Evolutionary conservation across 345 rosid genomes (phyloP), one percentile per base, ranked within the genome.

Genomic region (Eucalyptus regnans): DNA sequence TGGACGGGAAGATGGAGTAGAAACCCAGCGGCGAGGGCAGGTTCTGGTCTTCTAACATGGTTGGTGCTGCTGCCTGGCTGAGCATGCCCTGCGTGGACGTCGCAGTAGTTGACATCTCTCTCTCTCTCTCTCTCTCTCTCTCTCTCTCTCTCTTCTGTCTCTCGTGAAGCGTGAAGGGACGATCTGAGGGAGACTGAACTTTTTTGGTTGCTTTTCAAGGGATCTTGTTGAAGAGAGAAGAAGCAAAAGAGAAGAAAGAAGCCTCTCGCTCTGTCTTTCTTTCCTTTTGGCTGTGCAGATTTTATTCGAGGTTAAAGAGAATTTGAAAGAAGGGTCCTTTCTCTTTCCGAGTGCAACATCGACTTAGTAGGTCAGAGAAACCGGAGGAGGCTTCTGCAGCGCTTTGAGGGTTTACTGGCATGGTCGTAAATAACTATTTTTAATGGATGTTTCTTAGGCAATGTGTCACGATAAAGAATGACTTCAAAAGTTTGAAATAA

Each of bases 1-100:
- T 90, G 89, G 88, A 90, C 89, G 95, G 92, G 89, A 94, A 95
- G 89, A 56, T 50, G 62, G 93, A 81, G 90, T 95, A 92, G 91
- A 95, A 95, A 90, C 94, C 96, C 91, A 95, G 90, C 87, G 94
- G 95, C 71, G 96, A 48, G 29, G 84, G 84, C 84, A 91, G 86
- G 89, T 89, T 90, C 62, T 71, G 88, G 31, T 71, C 79, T 31
- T 80, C 91, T 94, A 92, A 85, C 95, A 92, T 50, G 52, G 89
- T 51, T 92, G 95, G 62, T 71, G 41, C 79, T 31, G 79, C 44
- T 11, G 84, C 29, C 84, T 76, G 84, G 92, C 90, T 92, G 86
- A 90, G 88, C 92, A 92, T 20, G 84, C 48, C 84, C 84, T 76
- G 84, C 84, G 84, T 76, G 84, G 84, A 20, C 84, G 84, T 76